A percentile compares a stretch with the other conserved stretches of the same genome.
These are phyloP conservation scores for Ophiostoma quercus DNA, from an alignment of 2,329 filamentous ascomycete species.

Conservation along the genomic window DNA sequence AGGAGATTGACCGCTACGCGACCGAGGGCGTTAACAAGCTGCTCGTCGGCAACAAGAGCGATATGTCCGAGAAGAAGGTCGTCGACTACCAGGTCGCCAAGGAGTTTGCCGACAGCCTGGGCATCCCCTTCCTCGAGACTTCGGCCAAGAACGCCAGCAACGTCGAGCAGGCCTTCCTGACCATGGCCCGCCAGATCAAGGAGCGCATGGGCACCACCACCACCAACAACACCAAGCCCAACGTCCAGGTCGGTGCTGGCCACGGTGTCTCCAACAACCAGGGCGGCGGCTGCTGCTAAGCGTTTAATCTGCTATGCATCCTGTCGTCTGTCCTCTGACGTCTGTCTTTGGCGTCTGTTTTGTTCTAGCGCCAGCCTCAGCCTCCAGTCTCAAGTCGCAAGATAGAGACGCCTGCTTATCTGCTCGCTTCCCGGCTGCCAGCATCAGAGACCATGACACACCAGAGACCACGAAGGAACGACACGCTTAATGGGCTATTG, in stretches of 20 bases:
- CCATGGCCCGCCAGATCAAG: conserved; percentile 99
- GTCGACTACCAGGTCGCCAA: conserved; percentile 99
- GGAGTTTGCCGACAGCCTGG: conserved; percentile 98
- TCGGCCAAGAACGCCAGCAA: conserved; percentile 99
- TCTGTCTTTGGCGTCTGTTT: too few relatives aligned
- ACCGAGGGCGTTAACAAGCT: conserved; percentile 99
- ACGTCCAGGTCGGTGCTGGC: conserved; percentile 90
- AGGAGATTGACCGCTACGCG: conserved; percentile 98
- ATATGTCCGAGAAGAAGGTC: conserved; percentile 99
- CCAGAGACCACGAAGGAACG: not conserved
- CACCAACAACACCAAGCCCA: conserved; percentile 96
- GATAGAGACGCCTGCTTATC: not conserved
- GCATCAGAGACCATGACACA: not conserved
- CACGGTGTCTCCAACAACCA: conserved; percentile 69
- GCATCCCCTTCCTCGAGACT: conserved; percentile 98
- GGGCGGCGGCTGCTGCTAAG: conserved; percentile 36
- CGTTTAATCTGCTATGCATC: conserved; percentile 7
- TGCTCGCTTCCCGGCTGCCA: not conserved
- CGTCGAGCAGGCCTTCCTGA: conserved; percentile 99
- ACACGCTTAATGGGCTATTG: conserved; percentile 22
- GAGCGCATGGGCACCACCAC: conserved; percentile 97
- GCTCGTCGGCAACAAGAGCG: conserved; percentile 98
- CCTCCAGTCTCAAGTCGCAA: too few relatives aligned
- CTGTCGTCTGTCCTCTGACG: too few relatives aligned
- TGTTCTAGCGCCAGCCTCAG: too few relatives aligned